A percentile compares a stretch with the other conserved stretches of the same genome.
Evolutionary conservation across 345 rosid species (phyloP).

Genomic region (Geranium brycei): DNA sequence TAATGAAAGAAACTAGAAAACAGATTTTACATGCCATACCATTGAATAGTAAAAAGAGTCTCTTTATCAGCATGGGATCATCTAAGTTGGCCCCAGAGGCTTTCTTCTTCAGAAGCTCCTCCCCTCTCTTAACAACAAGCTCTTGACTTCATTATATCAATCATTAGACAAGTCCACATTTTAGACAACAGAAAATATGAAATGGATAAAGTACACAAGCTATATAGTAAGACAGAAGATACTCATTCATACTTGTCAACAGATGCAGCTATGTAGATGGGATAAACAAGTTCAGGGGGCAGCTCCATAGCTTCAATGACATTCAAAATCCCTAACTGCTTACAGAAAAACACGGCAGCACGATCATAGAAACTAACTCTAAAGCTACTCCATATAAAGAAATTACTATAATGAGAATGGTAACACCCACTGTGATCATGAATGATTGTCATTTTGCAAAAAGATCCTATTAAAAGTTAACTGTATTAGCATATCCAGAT

Average conservation of each 20-base stretch:
- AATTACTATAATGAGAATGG: no score
- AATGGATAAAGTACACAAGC: conserved; percentile 2
- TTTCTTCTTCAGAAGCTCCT: conserved; percentile 71
- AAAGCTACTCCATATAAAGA: no score
- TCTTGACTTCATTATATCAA: conserved; percentile 55
- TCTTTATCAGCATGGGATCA: conserved; percentile 53
- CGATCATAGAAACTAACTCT: neutral
- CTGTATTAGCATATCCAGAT: no score
- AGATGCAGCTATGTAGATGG: conserved; percentile 62
- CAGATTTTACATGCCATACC: conserved; percentile 27
- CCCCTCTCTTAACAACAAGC: conserved; percentile 73
- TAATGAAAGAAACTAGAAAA: no score
- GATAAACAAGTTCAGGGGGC: conserved; percentile 62
- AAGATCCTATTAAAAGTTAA: no score
- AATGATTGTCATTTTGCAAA: no score
- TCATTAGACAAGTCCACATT: conserved; percentile 14
- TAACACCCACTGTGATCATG: no score
- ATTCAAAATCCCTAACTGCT: conserved; percentile 82
- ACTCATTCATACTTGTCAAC: conserved; percentile 45
- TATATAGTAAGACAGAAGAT: neutral
- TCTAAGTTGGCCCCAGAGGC: conserved; percentile 65
- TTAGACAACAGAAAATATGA: conserved; percentile 1
- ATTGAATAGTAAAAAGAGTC: conserved; percentile 58
- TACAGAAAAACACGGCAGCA: conserved; percentile 5
- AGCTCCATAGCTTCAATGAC: conserved; percentile 69